A percentile compares a stretch with the other conserved stretches of the same genome.
These are phyloP conservation scores for Sclerotiophoma versabilis DNA, from an alignment of 2,329 filamentous ascomycete species.

Conservation along the genomic window DNA sequence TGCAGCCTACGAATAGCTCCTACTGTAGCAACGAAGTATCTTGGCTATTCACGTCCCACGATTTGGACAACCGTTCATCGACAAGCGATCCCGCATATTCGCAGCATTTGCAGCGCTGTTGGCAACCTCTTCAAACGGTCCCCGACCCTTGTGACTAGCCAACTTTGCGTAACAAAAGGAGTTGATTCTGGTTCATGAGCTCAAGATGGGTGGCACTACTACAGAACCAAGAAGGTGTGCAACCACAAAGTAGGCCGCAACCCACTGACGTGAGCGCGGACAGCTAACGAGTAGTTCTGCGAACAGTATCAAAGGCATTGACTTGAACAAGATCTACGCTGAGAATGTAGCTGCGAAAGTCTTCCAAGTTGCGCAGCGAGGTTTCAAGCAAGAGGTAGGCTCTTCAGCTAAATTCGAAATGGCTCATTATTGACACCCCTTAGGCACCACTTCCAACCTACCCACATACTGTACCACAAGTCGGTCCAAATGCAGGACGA, in stretches of 20 bases:
- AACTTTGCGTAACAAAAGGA: too few species aligned
- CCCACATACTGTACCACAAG: conserved; percentile 45
- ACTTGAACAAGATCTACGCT: conserved; percentile 38
- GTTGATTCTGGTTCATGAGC: too few species aligned
- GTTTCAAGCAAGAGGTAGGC: conserved; percentile 31
- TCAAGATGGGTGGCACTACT: conserved; percentile 15
- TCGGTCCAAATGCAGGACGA: conserved; percentile 28
- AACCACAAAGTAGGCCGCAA: conserved; percentile 16
- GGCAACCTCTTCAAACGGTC: neutral
- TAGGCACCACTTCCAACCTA: conserved; percentile 40
- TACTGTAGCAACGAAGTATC: neutral
- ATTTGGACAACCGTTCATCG: neutral
- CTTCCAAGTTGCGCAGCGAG: conserved; percentile 43
- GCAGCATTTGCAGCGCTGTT: neutral
- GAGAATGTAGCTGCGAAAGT: conserved; percentile 43
- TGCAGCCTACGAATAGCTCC: neutral
- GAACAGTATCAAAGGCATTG: conserved; percentile 33
- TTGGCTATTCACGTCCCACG: neutral
- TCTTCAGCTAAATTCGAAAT: neutral
- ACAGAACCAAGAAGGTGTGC: neutral
- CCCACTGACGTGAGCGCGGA: too few species aligned
- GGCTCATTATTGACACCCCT: neutral
- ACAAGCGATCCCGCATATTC: neutral
- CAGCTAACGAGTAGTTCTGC: neutral
- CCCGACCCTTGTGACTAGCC: neutral